Evolutionary conservation across 306 rosid species (phyloP), one percentile per base, ranked within the genome.

Genomic region (Glycine soja): DNA sequence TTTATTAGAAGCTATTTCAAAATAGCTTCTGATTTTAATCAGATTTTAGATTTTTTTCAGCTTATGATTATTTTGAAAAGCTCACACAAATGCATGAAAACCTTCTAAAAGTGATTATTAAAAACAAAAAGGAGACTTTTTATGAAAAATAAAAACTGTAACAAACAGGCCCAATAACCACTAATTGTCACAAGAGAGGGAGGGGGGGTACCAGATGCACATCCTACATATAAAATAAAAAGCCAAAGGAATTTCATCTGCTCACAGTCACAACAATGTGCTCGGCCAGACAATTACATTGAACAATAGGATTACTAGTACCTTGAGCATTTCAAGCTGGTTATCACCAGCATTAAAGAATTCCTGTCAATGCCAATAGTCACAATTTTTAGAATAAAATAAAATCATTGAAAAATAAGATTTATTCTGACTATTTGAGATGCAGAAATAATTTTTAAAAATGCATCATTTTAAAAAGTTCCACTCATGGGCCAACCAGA

Each of bases 311-410:
- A 56, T 42, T 73, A 57, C 36, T 70, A 72, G 80, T 84, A 95
- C 99, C 93, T 89, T 86, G 56, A 95, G 80, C 80, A 76, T 84
- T 81, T 76, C 93, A 83, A 88, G 85, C 79, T 81, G 85, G 47
- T 90, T 92, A 50, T 89, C 94, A 70, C 82, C 86, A 53, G 78
- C 85, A 67, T 87, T 86, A 63, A 89, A 89, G 78, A 88, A 89
- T 50, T 93, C 97, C 99, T 95, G 82, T 58, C 59, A 74, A 66
- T 72, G 75, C 64, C 79, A 18, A 72, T 70, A 72, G 70, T 68
- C 45, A 68, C 14, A 86, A 51, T 4, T 38, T 48, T 30, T 63
- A 75, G 79, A 57, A 74, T 42, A 73, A 56, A 67, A 24, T n/a
- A 78, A 70, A 82, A 61, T 48, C 67, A 47, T 59, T 51, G 51